These are phyloP conservation scores for Candida odintsovae DNA, from an alignment of 805 yeast genomes.

Conservation along the genomic window DNA sequence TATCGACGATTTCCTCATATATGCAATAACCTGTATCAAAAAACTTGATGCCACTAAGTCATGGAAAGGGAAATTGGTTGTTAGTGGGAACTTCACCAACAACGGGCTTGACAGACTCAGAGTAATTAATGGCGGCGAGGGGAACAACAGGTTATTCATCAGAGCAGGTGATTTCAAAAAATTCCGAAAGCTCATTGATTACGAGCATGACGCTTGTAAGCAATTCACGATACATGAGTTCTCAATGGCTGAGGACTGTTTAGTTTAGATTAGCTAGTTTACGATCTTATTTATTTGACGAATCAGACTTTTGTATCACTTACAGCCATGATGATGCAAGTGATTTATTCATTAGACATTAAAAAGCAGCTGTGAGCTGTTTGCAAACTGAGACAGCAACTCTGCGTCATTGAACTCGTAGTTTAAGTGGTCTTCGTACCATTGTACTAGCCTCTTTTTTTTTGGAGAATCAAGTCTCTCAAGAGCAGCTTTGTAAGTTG, in stretches of 20 bases:
- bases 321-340: too few species aligned
- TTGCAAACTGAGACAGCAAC: background rate
- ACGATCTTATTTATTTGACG: too few species aligned
- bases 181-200: slow-evolving; percentile 1
- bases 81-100: slow-evolving; percentile 1
- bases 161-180: slow-evolving; percentile 1
- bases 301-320: background rate
- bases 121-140: background rate
- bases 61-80: slow-evolving; percentile 3
- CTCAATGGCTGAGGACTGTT: slow-evolving; percentile 1
- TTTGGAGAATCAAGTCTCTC: background rate
- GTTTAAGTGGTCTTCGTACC: slow-evolving; percentile 1
- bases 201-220: background rate
- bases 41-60: slow-evolving; percentile 2
- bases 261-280: background rate
- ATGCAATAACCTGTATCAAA: slow-evolving; percentile 6
- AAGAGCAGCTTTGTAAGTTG: background rate
- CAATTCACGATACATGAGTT: slow-evolving; percentile 1
- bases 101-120: background rate
- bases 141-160: background rate
- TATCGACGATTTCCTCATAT: slow-evolving; percentile 5
- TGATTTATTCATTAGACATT: background rate
- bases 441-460: background rate
- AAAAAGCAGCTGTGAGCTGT: background rate
- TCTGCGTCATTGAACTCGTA: background rate